Evolutionary conservation across 495 filamentous ascomycete genomes (phyloP).

Genomic region (Lindgomyces ingoldianus): DNA sequence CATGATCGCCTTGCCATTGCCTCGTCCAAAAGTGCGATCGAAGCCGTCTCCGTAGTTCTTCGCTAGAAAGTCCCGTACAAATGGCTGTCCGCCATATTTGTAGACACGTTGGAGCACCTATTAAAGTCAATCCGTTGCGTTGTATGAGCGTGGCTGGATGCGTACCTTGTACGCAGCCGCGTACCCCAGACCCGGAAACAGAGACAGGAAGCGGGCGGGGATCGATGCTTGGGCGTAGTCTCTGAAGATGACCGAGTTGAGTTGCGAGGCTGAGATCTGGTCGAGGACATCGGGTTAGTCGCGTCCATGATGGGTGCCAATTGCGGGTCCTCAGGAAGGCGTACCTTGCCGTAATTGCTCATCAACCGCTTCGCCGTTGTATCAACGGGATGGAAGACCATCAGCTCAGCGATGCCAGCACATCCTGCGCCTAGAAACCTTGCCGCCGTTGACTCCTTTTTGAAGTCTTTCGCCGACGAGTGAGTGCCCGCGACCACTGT

Average conservation of each 20-base stretch:
- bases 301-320: neutral
- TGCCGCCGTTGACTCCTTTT: slow-evolving; percentile 87
- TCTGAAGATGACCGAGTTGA: slow-evolving; percentile 93
- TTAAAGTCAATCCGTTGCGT: neutral
- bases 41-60: slow-evolving; percentile 78
- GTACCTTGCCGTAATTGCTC: slow-evolving; percentile 86
- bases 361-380: slow-evolving; percentile 98
- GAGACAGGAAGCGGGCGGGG: slow-evolving; percentile 81
- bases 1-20: slow-evolving; percentile 97
- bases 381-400: slow-evolving; percentile 83
- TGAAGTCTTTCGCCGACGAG: slow-evolving; percentile 59
- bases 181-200: slow-evolving; percentile 96
- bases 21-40: slow-evolving; percentile 87
- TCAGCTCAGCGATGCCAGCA: slow-evolving; percentile 93
- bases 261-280: slow-evolving; percentile 61
- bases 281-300: slow-evolving; percentile 12
- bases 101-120: slow-evolving; percentile 91
- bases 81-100: slow-evolving; percentile 98
- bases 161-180: slow-evolving; percentile 94
- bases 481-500: slow-evolving; percentile 23
- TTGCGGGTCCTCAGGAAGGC: slow-evolving; percentile 19
- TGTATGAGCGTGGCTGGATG: neutral
- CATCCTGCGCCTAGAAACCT: slow-evolving; percentile 91
- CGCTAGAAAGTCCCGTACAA: slow-evolving; percentile 88
- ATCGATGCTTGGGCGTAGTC: slow-evolving; percentile 73